phyloP scores from a whole-genome alignment of 139 green algal genomes.

The Chlamydomonas schloesseri region DNA sequence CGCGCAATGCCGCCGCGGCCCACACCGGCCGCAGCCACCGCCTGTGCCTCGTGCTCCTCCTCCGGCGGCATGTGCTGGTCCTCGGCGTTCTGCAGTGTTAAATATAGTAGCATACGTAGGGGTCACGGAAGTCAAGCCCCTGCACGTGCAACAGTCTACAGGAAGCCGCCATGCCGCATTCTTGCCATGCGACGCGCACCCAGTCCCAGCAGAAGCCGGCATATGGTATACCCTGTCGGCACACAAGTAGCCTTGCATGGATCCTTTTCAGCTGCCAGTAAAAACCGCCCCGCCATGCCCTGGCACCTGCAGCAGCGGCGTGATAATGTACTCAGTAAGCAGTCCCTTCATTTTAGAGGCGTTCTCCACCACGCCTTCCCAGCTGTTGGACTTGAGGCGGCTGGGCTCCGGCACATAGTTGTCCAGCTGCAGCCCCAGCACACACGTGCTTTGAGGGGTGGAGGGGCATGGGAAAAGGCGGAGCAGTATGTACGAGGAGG shows the following conservation, averaged over 20 bases:
- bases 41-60: not conserved
- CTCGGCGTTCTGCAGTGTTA: not conserved
- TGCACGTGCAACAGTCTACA: too few relatives aligned
- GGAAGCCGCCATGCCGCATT: too few relatives aligned
- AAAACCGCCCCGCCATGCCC: too few relatives aligned
- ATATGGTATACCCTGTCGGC: too few relatives aligned
- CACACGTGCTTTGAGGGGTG: not conserved
- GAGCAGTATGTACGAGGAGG: not conserved
- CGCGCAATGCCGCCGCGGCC: not conserved
- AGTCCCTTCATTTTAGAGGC: slow-evolving; percentile 4
- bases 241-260: too few relatives aligned
- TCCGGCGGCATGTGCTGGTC: not conserved
- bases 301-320: not conserved
- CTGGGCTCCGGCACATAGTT: slow-evolving; percentile 34
- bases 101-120: too few relatives aligned
- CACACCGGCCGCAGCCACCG: not conserved
- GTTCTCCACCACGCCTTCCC: not conserved
- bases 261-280: too few relatives aligned
- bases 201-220: too few relatives aligned
- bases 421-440: slow-evolving; percentile 17
- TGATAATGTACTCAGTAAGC: slow-evolving; percentile 14
- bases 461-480: not conserved
- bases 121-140: too few relatives aligned
- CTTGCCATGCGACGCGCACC: too few relatives aligned
- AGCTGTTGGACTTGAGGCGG: not conserved